phyloP scores from a whole-genome alignment of 176 grass and related monocot genomes.

The Saccharum spontaneum region DNA sequence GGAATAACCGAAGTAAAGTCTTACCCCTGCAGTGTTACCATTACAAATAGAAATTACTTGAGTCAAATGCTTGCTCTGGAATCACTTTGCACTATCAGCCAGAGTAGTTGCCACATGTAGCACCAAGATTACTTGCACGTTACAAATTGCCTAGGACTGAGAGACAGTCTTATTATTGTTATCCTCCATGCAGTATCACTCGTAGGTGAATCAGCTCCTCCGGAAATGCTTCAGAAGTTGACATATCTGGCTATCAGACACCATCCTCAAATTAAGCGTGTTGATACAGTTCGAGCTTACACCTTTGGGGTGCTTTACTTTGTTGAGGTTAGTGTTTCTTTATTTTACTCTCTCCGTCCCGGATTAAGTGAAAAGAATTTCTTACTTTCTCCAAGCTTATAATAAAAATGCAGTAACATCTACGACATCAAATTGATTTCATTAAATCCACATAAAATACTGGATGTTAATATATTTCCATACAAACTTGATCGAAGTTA shows the following conservation, averaged over 20 bases:
- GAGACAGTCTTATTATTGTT: neutral
- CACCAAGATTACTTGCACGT: neutral
- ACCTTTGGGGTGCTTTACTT: conserved; percentile 96
- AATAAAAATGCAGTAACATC: neutral
- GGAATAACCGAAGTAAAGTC: too few relatives aligned
- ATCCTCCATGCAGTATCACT: conserved; percentile 51
- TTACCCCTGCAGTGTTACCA: too few relatives aligned
- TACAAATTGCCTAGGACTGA: conserved; percentile 1
- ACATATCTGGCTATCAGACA: conserved; percentile 81
- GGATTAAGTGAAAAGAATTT: neutral
- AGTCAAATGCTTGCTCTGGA: neutral
- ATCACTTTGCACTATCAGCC: neutral
- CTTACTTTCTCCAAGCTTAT: neutral
- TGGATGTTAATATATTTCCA: neutral
- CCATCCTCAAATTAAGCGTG: conserved; percentile 72
- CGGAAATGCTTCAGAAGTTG: conserved; percentile 91
- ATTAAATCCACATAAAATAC: neutral
- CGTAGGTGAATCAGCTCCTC: conserved; percentile 58
- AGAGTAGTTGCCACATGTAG: neutral
- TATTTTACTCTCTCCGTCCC: neutral
- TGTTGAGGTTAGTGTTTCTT: conserved; percentile 64
- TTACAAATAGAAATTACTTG: neutral
- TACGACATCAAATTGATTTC: neutral
- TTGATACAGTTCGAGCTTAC: conserved; percentile 86
- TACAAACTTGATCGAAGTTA: neutral